Evolutionary conservation across 1,284 basidiomycete species (phyloP).

Genomic region (Ceratobasidium sp.): DNA sequence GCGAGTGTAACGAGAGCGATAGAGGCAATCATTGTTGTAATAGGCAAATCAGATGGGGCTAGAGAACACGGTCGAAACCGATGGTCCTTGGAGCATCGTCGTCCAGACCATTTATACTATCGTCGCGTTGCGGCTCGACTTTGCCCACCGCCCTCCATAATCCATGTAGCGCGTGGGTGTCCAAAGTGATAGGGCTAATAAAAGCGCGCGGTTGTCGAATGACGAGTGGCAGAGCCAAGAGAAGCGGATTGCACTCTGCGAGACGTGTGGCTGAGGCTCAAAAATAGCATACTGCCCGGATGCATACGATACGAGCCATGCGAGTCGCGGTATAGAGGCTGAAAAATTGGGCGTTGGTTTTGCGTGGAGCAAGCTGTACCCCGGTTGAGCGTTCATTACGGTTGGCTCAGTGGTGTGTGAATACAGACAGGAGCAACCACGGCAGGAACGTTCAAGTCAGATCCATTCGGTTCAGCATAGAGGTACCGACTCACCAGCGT

Average conservation of each 20-base stretch:
- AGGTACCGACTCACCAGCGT: not conserved
- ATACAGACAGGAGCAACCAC: not conserved
- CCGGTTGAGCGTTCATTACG: not conserved
- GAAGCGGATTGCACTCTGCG: constrained; percentile 15
- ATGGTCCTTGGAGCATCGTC: constrained; percentile 7
- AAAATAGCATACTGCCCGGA: constrained; percentile 16
- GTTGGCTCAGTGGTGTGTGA: not conserved
- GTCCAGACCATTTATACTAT: not conserved
- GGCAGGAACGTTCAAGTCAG: not conserved
- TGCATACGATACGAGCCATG: not conserved
- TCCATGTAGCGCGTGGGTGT: constrained; percentile 26
- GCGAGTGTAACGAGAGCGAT: constrained; percentile 32
- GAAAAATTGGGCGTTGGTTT: not conserved
- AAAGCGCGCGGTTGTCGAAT: constrained; percentile 11
- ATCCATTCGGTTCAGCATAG: not conserved
- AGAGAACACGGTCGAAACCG: constrained; percentile 1
- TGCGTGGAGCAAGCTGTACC: not conserved
- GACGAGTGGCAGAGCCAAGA: constrained; percentile 17
- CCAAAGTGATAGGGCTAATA: not conserved
- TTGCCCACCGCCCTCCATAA: constrained; percentile 8
- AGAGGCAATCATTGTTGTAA: constrained; percentile 33
- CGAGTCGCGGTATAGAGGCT: not conserved
- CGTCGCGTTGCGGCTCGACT: not conserved
- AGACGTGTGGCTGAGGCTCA: constrained; percentile 17
- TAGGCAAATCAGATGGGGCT: not conserved